phyloP scores from a whole-genome alignment of 2,329 filamentous ascomycete species.

The Cercospora sesami region DNA sequence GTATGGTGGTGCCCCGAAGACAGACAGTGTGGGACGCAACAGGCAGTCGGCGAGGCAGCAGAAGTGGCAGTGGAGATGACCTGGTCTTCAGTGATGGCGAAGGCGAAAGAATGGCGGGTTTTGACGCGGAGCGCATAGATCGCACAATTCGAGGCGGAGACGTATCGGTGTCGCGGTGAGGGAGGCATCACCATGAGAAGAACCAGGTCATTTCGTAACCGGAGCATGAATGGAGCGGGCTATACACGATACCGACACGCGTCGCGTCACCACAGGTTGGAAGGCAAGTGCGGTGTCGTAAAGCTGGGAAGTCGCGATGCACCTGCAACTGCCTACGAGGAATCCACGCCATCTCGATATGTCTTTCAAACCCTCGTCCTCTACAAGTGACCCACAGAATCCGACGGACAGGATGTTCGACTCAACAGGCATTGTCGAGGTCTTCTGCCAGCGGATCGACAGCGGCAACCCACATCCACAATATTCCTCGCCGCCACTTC shows the following conservation, averaged over 20 bases:
- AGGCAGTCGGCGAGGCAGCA: slow-evolving; percentile 18
- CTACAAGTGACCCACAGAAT: not conserved
- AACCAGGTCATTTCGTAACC: not conserved
- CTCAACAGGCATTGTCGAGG: slow-evolving; percentile 15
- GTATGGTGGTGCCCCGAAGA: slow-evolving; percentile 36
- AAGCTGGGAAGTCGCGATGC: not conserved
- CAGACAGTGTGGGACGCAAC: slow-evolving; percentile 36
- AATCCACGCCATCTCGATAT: not conserved
- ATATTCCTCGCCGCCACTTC: not conserved
- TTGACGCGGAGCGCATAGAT: slow-evolving; percentile 41
- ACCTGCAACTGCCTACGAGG: not conserved
- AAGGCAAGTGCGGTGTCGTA: not conserved
- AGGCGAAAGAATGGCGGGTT: slow-evolving; percentile 51
- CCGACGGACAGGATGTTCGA: slow-evolving; percentile 14
- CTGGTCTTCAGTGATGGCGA: slow-evolving; percentile 48
- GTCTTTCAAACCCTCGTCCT: not conserved
- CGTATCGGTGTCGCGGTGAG: slow-evolving; percentile 18
- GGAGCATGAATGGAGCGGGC: not conserved
- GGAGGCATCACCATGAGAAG: not conserved
- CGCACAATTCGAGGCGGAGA: slow-evolving; percentile 41
- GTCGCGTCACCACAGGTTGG: not conserved
- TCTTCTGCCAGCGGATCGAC: slow-evolving; percentile 18
- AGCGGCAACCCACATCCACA: slow-evolving; percentile 5
- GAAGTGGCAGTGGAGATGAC: slow-evolving; percentile 26
- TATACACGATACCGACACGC: not conserved